phyloP scores from a whole-genome alignment of 2,329 filamentous ascomycete genomes.

The Teratosphaeria epicoccoides region DNA sequence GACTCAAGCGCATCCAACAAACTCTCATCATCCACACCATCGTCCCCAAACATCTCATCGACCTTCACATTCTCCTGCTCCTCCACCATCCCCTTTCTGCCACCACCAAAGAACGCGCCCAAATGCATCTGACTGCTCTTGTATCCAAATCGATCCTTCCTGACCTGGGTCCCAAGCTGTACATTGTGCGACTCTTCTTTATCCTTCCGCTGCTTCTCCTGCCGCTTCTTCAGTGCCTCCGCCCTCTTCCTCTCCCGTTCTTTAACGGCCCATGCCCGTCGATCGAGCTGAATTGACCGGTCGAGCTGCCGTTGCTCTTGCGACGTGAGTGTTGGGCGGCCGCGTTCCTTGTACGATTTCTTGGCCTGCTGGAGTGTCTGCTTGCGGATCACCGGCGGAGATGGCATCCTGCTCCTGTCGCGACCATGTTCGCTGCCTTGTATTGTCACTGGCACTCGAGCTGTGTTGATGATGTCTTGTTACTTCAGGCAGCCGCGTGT shows the following conservation, averaged over 20 bases:
- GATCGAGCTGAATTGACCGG: conserved; percentile 24
- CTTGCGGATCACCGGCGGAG: background rate
- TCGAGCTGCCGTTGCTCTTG: conserved; percentile 25
- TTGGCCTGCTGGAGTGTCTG: conserved; percentile 28
- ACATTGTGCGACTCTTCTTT: conserved; percentile 8
- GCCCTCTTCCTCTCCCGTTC: conserved; percentile 24
- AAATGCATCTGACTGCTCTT: conserved; percentile 27
- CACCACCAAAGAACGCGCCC: conserved; percentile 23
- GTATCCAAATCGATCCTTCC: conserved; percentile 25
- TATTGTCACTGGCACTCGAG: background rate
- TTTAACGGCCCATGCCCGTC: conserved; percentile 23
- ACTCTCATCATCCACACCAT: conserved; percentile 24
- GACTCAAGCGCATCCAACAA: conserved; percentile 17
- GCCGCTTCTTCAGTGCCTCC: conserved; percentile 21
- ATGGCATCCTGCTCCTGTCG: background rate
- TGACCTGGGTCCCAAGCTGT: conserved; percentile 21
- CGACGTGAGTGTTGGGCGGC: conserved; percentile 20
- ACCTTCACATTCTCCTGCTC: conserved; percentile 3
- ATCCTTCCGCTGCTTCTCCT: conserved; percentile 16
- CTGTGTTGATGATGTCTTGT: background rate
- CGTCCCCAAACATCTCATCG: conserved; percentile 15
- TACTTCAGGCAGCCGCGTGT: background rate
- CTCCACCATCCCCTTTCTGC: background rate
- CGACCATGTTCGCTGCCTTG: background rate
- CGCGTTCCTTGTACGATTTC: conserved; percentile 26